Evolutionary conservation across 805 yeast species (phyloP).

Genomic region (Sungouiella thailandica): DNA sequence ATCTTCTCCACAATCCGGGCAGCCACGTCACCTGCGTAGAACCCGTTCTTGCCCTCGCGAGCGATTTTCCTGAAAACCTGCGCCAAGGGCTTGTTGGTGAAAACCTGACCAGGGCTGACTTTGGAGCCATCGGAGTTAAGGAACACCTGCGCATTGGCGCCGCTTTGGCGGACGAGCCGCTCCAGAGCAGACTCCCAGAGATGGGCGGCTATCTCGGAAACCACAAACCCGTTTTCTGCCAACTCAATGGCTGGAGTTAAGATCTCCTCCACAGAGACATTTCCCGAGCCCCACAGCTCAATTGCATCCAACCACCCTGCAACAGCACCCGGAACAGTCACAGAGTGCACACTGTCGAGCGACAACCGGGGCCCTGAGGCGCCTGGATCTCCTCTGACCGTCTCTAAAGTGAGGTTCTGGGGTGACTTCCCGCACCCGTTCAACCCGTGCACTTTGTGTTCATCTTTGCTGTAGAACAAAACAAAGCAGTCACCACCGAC

Average conservation of each 20-base stretch:
- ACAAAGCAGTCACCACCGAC: conserved; percentile 68
- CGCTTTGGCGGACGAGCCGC: conserved; percentile 35
- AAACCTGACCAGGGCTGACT: conserved; percentile 28
- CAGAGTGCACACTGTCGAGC: conserved; percentile 48
- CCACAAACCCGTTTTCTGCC: conserved; percentile 64
- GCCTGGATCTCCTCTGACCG: conserved; percentile 31
- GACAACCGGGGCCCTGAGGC: conserved; percentile 39
- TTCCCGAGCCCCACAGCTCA: conserved; percentile 69
- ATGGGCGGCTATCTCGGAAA: conserved; percentile 52
- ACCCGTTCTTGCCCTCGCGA: conserved; percentile 55
- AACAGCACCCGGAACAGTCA: conserved; percentile 75
- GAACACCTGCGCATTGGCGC: conserved; percentile 17
- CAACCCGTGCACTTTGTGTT: conserved; percentile 54
- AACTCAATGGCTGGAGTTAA: conserved; percentile 62
- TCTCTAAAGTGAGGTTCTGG: conserved; percentile 41
- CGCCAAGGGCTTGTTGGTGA: conserved; percentile 50
- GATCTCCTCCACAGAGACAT: conserved; percentile 52
- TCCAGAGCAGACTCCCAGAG: conserved; percentile 42
- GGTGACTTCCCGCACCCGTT: conserved; percentile 79
- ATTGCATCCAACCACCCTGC: conserved; percentile 76
- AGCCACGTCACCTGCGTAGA: conserved; percentile 69
- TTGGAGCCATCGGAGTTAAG: conserved; percentile 14
- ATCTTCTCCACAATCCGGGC: conserved; percentile 55
- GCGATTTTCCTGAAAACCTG: conserved; percentile 49
- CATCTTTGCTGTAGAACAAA: conserved; percentile 44